Evolutionary conservation across 176 grass and related monocot genomes (phyloP).

Genomic region (Elaeis guineensis): DNA sequence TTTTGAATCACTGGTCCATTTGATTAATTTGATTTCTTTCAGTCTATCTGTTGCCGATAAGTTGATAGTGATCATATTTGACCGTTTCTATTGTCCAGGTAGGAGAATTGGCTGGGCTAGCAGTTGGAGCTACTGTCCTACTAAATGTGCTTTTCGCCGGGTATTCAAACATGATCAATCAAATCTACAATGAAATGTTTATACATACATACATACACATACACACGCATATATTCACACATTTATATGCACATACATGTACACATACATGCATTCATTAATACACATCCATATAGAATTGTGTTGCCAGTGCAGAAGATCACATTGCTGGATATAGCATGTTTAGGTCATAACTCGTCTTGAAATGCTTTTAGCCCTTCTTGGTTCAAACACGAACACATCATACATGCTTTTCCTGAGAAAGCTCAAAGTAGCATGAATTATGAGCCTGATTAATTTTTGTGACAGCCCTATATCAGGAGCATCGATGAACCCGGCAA

Average conservation of each 20-base stretch:
- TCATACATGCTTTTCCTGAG: no score
- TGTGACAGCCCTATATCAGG: conserved; percentile 57
- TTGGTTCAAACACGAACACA: no score
- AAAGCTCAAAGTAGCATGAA: no score
- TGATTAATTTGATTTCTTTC: neutral
- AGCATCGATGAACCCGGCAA: conserved; percentile 85
- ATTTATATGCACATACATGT: no score
- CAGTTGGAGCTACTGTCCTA: conserved; percentile 63
- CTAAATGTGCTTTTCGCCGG: conserved; percentile 72
- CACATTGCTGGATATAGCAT: no score
- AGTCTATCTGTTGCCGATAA: neutral
- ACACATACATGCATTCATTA: no score
- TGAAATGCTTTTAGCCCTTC: no score
- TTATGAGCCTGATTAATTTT: neutral
- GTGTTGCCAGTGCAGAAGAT: no score
- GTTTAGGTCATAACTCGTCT: no score
- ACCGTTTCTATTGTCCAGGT: conserved; percentile 26
- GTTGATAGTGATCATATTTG: neutral
- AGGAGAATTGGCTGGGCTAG: conserved; percentile 62
- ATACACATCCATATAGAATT: no score
- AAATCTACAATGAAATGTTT: neutral
- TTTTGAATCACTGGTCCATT: neutral
- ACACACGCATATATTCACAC: no score
- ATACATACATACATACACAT: no score
- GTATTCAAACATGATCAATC: conserved; percentile 22